These are phyloP conservation scores for Acanthochlamys bracteata DNA, from an alignment of 106 monocot species.

Conservation along the genomic window DNA sequence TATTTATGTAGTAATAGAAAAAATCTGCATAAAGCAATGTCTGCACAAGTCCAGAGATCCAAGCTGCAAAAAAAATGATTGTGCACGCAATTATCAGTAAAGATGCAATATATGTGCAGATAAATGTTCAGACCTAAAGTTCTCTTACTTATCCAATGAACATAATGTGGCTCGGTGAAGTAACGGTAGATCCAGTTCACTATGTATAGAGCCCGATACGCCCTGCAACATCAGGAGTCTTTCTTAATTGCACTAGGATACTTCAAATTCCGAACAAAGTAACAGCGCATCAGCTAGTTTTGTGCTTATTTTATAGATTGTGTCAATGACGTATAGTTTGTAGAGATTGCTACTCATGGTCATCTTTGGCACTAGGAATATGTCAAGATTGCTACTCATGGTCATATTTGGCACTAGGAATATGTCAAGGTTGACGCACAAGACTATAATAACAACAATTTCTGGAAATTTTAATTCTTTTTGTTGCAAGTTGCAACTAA, in stretches of 20 bases:
- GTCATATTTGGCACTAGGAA: too few relatives aligned
- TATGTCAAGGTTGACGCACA: too few relatives aligned
- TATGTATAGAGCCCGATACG: constrained; percentile 78
- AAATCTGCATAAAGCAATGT: constrained; percentile 89
- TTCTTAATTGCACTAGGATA: not conserved
- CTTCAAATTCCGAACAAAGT: too few relatives aligned
- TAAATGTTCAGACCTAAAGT: not conserved
- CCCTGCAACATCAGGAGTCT: constrained; percentile 41
- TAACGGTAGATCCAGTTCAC: constrained; percentile 90
- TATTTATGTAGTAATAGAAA: constrained; percentile 91
- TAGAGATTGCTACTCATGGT: too few relatives aligned
- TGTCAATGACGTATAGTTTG: too few relatives aligned
- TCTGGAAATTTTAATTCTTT: too few relatives aligned
- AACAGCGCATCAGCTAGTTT: too few relatives aligned
- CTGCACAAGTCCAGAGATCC: constrained; percentile 83
- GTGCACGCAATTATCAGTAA: not conserved
- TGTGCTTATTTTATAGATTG: too few relatives aligned
- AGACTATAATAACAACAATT: too few relatives aligned
- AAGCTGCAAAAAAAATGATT: constrained; percentile 37
- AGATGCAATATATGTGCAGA: not conserved
- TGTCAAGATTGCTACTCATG: too few relatives aligned
- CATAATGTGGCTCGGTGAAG: constrained; percentile 76
- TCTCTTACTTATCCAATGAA: constrained; percentile 91
- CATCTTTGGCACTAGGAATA: too few relatives aligned
- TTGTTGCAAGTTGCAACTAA: too few relatives aligned